Evolutionary conservation across 2,329 filamentous ascomycete species (phyloP), one percentile per base, ranked within the genome.

Genomic region (Teratosphaeriaceae sp.): DNA sequence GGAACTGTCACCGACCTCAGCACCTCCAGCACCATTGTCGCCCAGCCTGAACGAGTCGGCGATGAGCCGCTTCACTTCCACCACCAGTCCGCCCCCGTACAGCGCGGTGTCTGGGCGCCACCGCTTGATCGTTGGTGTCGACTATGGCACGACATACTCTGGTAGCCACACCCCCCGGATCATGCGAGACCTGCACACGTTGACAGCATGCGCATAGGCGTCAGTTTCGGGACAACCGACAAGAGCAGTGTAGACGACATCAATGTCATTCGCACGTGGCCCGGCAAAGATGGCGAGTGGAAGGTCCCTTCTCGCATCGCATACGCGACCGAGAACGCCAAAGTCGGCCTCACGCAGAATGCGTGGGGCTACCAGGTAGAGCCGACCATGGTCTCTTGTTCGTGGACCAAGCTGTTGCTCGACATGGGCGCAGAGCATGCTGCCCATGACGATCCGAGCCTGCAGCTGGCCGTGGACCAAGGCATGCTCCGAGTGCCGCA

Each of bases 161-260:
- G 42, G 38, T 49, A 24, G 8, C 8, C 8, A 13, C 11, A 24
- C 22, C 30, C 9, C 30, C 7, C 9, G 9, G 30, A 15, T 9
- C 9, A 18, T 9, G 30, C 7, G 9, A 9, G 16, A 15, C 7
- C 15, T 9, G 30, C 30, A 34, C 7, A 11, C 8, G 24, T 15
- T 34, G 30, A 34, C 30, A 46, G 2, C 16, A n/a, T 3, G 19
- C 38, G n/a, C n/a, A n/a, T 33, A 50, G 47, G 47, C 11, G 29
- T 50, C 18, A 50, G 47, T 40, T 50, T 43, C 23, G 45, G 44
- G 5, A 47, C 47, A 7, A 50, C 47, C n/a, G 47, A 50, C 23
- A 50, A 50, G 30, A 23, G 27, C 6, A 43, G 39, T 20, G 38
- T 48, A 8, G 47, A 50, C 20, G 47, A 50, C 27, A 47, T 50